Evolutionary conservation across 2,329 filamentous ascomycete genomes (phyloP).

Genomic region (Pseudogymnoascus pannorum): DNA sequence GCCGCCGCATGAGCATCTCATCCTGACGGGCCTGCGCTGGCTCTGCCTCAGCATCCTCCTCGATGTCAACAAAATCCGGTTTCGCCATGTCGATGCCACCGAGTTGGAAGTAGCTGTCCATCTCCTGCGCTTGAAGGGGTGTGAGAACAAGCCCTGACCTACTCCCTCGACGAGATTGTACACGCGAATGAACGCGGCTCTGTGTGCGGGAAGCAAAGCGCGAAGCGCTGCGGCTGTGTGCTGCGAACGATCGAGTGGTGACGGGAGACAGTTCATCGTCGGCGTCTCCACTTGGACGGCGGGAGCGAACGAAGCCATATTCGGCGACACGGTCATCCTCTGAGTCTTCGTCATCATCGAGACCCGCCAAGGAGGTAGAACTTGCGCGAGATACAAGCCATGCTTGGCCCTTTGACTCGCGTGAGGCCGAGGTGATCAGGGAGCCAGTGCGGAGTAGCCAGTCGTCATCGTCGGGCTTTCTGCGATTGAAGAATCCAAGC

Average conservation of each 20-base stretch:
- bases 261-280: constrained; percentile 30
- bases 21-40: constrained; percentile 41
- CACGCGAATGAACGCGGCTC: constrained; percentile 37
- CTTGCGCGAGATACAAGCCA: constrained; percentile 61
- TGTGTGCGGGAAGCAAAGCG: constrained; percentile 25
- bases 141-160: constrained; percentile 27
- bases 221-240: constrained; percentile 42
- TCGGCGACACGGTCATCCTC: constrained; percentile 45
- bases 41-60: constrained; percentile 49
- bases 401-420: constrained; percentile 61
- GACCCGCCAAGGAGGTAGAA: constrained; percentile 53
- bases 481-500: constrained; percentile 9
- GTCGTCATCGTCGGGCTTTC: constrained; percentile 43
- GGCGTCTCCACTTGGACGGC: constrained; percentile 26
- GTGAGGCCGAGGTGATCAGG: constrained; percentile 51
- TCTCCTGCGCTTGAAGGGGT: constrained; percentile 39
- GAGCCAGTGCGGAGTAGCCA: constrained; percentile 60
- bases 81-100: constrained; percentile 22
- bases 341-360: constrained; percentile 45
- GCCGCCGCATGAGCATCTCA: constrained; percentile 49
- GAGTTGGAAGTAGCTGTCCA: constrained; percentile 38
- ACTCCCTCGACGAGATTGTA: constrained; percentile 25
- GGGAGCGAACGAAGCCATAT: constrained; percentile 42
- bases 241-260: constrained; percentile 29
- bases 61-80: constrained; percentile 57